A percentile compares a stretch with the other conserved stretches of the same genome.
These are phyloP conservation scores for Emmonsia crescens DNA, from an alignment of 2,329 filamentous ascomycete genomes.

Conservation along the genomic window DNA sequence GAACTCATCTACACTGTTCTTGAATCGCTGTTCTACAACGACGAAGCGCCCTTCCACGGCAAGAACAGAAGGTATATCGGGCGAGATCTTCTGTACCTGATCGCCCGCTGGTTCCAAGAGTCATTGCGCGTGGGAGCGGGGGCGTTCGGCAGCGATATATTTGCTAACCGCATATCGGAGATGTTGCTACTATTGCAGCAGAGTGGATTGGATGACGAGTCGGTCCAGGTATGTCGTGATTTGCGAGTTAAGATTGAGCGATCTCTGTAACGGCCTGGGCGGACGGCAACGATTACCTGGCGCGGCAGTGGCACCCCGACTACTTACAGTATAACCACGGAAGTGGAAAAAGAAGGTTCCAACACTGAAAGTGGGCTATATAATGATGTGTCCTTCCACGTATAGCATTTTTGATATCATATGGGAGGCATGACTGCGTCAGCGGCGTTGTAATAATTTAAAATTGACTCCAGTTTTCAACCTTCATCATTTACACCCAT, in stretches of 20 bases:
- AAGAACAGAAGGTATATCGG: constrained; percentile 47
- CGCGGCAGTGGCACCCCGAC: not conserved
- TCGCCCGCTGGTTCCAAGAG: constrained; percentile 50
- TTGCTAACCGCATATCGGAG: constrained; percentile 39
- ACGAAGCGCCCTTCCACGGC: constrained; percentile 54
- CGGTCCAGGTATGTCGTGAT: constrained; percentile 30
- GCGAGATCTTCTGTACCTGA: constrained; percentile 51
- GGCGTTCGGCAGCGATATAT: constrained; percentile 51
- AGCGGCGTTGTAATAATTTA: not conserved
- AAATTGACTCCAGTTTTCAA: not conserved
- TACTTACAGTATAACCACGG: not conserved
- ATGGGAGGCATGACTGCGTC: not conserved
- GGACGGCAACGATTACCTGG: not conserved
- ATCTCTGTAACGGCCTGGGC: constrained; percentile 4
- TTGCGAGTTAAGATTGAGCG: constrained; percentile 30
- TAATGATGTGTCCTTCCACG: not conserved
- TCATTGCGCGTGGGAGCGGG: constrained; percentile 44
- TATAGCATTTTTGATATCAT: not conserved
- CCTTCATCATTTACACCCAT: not conserved
- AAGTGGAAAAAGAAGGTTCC: not conserved
- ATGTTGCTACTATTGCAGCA: constrained; percentile 36
- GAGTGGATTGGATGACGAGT: constrained; percentile 28
- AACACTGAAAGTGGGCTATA: not conserved
- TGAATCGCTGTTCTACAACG: constrained; percentile 56
- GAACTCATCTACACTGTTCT: constrained; percentile 53